A percentile compares a stretch with the other conserved stretches of the same genome.
phyloP scores from a whole-genome alignment of 306 rosid species.

The Carpinus viminea region DNA sequence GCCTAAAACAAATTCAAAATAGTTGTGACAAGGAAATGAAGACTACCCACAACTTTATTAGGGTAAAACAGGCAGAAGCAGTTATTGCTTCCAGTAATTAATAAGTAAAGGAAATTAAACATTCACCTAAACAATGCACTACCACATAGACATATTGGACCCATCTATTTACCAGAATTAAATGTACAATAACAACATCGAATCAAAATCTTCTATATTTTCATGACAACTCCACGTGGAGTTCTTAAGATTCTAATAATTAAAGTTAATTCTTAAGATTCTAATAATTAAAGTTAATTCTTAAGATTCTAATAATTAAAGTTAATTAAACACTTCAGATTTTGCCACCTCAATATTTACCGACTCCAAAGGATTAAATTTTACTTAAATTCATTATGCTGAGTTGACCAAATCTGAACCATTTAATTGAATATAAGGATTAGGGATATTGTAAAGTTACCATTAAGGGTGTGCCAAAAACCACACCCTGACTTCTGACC shows the following conservation, averaged over 20 bases:
- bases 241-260: too few relatives aligned
- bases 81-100: neutral
- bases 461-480: too few relatives aligned
- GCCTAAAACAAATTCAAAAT: slow-evolving; percentile 45
- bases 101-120: neutral
- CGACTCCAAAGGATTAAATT: too few relatives aligned
- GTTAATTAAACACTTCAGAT: too few relatives aligned
- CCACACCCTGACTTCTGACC: too few relatives aligned
- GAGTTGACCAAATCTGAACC: neutral
- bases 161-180: neutral
- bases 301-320: too few relatives aligned
- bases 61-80: slow-evolving; percentile 14
- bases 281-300: too few relatives aligned
- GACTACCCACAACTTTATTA: slow-evolving; percentile 9
- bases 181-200: neutral
- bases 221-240: neutral
- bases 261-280: too few relatives aligned
- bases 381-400: neutral
- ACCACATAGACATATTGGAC: neutral
- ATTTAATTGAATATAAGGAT: too few relatives aligned
- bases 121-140: neutral
- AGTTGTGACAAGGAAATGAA: slow-evolving; percentile 18
- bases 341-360: too few relatives aligned
- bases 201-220: neutral
- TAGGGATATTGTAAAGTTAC: too few relatives aligned